Evolutionary conservation across 352 stramenopile genomes (phyloP), one percentile per base, ranked within the genome.

Genomic region (Globisporangium splendens): DNA sequence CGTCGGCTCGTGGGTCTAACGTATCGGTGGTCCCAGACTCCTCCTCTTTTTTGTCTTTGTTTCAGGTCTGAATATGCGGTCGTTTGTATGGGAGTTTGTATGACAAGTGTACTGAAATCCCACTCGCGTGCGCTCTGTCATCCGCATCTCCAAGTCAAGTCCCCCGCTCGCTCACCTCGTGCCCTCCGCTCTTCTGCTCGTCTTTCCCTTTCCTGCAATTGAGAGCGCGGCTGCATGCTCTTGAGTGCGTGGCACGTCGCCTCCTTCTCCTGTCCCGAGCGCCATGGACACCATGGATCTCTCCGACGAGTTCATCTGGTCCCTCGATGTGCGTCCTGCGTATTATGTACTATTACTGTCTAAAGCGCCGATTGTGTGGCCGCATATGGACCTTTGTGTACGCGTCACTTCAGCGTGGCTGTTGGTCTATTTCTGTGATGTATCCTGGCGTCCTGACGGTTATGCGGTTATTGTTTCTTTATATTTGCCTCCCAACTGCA

Each of bases 241-340:
- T 18, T 28, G 14, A 18, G 50, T 28, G 21, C 28, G 39, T 12
- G 39, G 21, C 13, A 17, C 42, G 50, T 33, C 12, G 33, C 54
- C 24, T 13, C 21, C 28, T 8, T 20, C 43, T n/a, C 28, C 24
- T 21, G 41, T 20, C 18, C 38, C 33, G 41, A n/a, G 52, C 21
- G 28, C 44, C 39, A 67, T 49, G n/a, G 42, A 14, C 18, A 53
- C 39, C 46, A 83, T 83, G 68, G 75, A 89, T 54, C 73, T 91
- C 59, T 82, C 75, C 22, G 81, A 91, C 59, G 81, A 88, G 54
- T 68, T 86, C 50, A 68, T 89, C 54, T 83, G 77, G 64, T 84
- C 81, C 41, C 65, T 89, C 51, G 81, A 91, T 59, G 81, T 91
- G 69, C 63, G 74, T 75, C n/a, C n/a, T n/a, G n/a, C n/a, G n/a